phyloP scores from a whole-genome alignment of 164 flowering plant genomes.

The Vitis rotundifolia region DNA sequence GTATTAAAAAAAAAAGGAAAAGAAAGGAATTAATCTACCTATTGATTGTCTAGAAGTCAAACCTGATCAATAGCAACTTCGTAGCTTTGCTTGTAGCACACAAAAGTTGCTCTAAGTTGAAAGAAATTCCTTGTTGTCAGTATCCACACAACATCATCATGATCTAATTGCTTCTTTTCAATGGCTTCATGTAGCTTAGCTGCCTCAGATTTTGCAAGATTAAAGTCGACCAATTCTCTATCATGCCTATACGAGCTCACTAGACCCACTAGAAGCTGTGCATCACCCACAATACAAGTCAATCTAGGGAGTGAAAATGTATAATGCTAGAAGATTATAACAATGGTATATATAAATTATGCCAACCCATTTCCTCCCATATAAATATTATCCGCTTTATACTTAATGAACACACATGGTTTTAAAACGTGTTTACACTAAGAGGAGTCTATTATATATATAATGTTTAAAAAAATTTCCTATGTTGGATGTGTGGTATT shows the following conservation, averaged over 20 bases:
- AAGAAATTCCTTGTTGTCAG: conserved; percentile 58
- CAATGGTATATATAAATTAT: too few relatives aligned
- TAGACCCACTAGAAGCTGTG: conserved; percentile 60
- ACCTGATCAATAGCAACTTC: conserved; percentile 64
- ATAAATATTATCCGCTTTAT: too few relatives aligned
- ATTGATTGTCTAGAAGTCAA: not conserved
- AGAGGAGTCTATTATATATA: too few relatives aligned
- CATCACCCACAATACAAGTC: not conserved
- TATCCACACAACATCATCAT: conserved; percentile 50
- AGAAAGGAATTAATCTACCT: not conserved
- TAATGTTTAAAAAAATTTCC: too few relatives aligned
- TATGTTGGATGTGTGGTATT: too few relatives aligned
- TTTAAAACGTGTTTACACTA: too few relatives aligned
- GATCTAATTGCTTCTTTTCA: conserved; percentile 42
- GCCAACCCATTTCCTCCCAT: too few relatives aligned
- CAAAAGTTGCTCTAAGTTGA: conserved; percentile 72
- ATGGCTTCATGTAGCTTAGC: conserved; percentile 49
- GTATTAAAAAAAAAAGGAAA: not conserved
- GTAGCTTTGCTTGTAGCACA: conserved; percentile 42
- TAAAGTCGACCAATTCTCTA: conserved; percentile 45
- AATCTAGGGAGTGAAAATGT: too few relatives aligned
- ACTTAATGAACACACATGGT: too few relatives aligned
- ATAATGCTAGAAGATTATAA: too few relatives aligned
- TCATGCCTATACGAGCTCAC: conserved; percentile 76
- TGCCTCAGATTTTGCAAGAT: conserved; percentile 54